Percentiles rank a stretch among this genome's conserved stretches.
Evolutionary conservation across 2,329 filamentous ascomycete species (phyloP).

Genomic region (Pseudofabraea citricarpa): DNA sequence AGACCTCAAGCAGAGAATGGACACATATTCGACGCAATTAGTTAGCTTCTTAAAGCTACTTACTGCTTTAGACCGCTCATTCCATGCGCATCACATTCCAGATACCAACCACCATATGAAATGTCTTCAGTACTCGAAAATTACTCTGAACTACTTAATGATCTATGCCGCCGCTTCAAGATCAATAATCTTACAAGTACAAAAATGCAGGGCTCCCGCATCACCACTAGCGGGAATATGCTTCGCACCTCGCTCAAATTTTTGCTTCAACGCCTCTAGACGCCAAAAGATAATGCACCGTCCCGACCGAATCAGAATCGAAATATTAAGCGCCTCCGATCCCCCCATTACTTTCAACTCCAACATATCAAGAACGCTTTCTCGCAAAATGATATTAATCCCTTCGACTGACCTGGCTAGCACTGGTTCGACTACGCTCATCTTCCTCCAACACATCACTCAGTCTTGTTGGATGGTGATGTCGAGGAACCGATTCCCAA

Average conservation of each 20-base stretch:
- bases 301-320: not conserved
- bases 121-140: too few relatives aligned
- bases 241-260: conserved; percentile 3
- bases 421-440: conserved; percentile 71
- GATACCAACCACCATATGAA: too few relatives aligned
- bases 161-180: not conserved
- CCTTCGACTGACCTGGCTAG: conserved; percentile 24
- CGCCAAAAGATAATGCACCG: conserved; percentile 6
- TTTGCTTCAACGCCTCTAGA: conserved; percentile 2
- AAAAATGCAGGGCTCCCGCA: conserved; percentile 1
- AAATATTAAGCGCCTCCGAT: not conserved
- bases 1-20: too few relatives aligned
- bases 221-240: conserved; percentile 5
- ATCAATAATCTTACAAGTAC: conserved; percentile 12
- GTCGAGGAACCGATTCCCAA: conserved; percentile 73
- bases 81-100: too few relatives aligned
- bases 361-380: not conserved
- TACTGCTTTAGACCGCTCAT: too few relatives aligned
- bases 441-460: conserved; percentile 88
- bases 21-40: too few relatives aligned
- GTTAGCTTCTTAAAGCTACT: too few relatives aligned
- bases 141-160: too few relatives aligned
- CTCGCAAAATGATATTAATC: conserved; percentile 5
- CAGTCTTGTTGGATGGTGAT: conserved; percentile 82
- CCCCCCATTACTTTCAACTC: not conserved